Percentiles rank a stretch among this genome's conserved stretches.
Conservation (phyloP, 1,139 yeast species). For the Candida sp. region DNA sequence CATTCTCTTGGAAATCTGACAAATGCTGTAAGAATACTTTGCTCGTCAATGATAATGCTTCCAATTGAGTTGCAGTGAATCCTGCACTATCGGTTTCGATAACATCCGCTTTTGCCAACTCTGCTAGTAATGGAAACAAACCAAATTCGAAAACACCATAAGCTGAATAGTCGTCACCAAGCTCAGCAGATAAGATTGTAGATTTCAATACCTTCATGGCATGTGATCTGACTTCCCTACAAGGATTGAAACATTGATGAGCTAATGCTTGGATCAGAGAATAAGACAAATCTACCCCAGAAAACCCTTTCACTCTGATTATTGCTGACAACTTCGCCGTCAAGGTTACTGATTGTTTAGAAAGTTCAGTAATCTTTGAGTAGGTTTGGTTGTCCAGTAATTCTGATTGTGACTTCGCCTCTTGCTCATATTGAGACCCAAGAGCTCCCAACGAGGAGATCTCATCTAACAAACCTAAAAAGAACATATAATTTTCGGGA, state of each 20-base stretch:
- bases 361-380: conserved; percentile 52
- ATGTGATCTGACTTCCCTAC: conserved; percentile 66
- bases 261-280: conserved; percentile 77
- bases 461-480: conserved; percentile 74
- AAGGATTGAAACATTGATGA: conserved; percentile 86
- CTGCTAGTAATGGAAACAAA: conserved; percentile 69
- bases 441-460: conserved; percentile 80
- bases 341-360: conserved; percentile 59
- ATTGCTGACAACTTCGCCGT: conserved; percentile 48
- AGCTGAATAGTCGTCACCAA: conserved; percentile 29
- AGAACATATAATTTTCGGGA: conserved; percentile 54
- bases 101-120: conserved; percentile 64
- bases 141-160: conserved; percentile 68
- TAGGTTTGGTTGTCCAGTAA: conserved; percentile 41
- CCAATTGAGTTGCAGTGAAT: conserved; percentile 61
- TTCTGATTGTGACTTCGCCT: conserved; percentile 27
- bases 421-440: conserved; percentile 76
- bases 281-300: conserved; percentile 39
- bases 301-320: conserved; percentile 21
- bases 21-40: conserved; percentile 63
- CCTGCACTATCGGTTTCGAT: conserved; percentile 62
- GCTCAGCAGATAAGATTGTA: conserved; percentile 34
- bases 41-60: conserved; percentile 64
- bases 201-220: conserved; percentile 58
- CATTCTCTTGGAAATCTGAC: conserved; percentile 19